Evolutionary conservation across 139 green algal species (phyloP).

Genomic region (Picochlorum sp.): DNA sequence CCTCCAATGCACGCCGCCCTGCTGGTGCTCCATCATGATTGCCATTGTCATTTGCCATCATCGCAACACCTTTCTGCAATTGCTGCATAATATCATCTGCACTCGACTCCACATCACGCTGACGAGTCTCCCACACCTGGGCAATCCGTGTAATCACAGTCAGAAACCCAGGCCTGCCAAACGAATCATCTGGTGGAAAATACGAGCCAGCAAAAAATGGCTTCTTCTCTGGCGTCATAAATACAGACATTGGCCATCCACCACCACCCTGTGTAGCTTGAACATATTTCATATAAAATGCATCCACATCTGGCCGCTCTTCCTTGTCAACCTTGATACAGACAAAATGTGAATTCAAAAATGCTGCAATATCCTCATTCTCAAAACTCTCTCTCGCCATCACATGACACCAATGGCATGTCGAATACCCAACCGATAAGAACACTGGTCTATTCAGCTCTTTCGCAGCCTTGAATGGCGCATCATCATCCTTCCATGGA

Average conservation of each 20-base stretch:
- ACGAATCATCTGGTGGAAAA: constrained; percentile 50
- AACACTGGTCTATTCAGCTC: constrained; percentile 78
- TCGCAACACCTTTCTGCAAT: constrained; percentile 32
- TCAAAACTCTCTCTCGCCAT: constrained; percentile 90
- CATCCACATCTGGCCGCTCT: constrained; percentile 85
- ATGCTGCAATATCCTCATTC: constrained; percentile 45
- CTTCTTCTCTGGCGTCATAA: constrained; percentile 64
- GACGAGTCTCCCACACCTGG: constrained; percentile 29
- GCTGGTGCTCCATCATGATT: neutral
- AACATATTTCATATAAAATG: constrained; percentile 71
- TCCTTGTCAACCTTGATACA: constrained; percentile 84
- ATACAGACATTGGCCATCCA: constrained; percentile 61
- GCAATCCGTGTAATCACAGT: constrained; percentile 59
- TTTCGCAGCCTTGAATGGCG: constrained; percentile 64
- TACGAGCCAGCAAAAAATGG: constrained; percentile 74
- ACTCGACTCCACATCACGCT: constrained; percentile 30
- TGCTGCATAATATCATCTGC: constrained; percentile 39
- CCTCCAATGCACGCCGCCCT: neutral
- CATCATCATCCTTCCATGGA: constrained; percentile 56
- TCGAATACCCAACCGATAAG: constrained; percentile 72
- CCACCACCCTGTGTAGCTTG: constrained; percentile 56
- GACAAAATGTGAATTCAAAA: constrained; percentile 79
- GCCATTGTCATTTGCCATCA: constrained; percentile 2
- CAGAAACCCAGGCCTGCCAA: constrained; percentile 59
- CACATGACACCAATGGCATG: constrained; percentile 85